phyloP scores from a whole-genome alignment of 2,329 filamentous ascomycete genomes.

The Dactylellina haptotyla region DNA sequence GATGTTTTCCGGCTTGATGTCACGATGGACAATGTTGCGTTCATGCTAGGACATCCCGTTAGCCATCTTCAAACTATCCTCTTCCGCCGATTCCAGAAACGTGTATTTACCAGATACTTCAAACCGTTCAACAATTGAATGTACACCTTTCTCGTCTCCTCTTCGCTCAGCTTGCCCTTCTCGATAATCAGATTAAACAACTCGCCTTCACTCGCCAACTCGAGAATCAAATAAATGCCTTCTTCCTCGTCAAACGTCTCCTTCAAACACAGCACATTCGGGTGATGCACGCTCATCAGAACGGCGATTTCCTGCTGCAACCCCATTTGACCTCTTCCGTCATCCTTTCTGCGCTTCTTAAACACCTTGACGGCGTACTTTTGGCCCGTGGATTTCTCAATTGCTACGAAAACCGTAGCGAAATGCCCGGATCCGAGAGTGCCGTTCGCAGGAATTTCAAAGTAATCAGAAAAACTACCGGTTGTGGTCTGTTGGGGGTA shows the following conservation, averaged over 20 bases:
- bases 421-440: constrained; percentile 95
- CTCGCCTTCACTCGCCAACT: constrained; percentile 91
- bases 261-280: constrained; percentile 90
- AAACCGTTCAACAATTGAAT: constrained; percentile 90
- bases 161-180: constrained; percentile 86
- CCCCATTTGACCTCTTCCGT: constrained; percentile 83
- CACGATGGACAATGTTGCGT: constrained; percentile 93
- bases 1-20: constrained; percentile 98
- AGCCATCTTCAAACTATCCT: constrained; percentile 15
- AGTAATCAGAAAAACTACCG: constrained; percentile 85
- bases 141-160: constrained; percentile 86
- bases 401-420: constrained; percentile 88
- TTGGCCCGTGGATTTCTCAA: constrained; percentile 83
- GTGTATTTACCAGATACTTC: constrained; percentile 82
- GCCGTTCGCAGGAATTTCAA: constrained; percentile 74
- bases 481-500: constrained; percentile 81
- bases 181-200: constrained; percentile 94
- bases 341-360: constrained; percentile 84
- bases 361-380: constrained; percentile 95
- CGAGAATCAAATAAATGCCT: constrained; percentile 88
- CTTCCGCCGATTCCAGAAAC: constrained; percentile 58
- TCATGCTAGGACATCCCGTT: constrained; percentile 74
- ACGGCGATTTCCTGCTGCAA: constrained; percentile 96
- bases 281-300: constrained; percentile 95
- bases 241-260: constrained; percentile 93